A percentile compares a stretch with the other conserved stretches of the same genome.
These are phyloP conservation scores for Ammopiptanthus mongolicus DNA, from an alignment of 306 rosid species.

Conservation along the genomic window DNA sequence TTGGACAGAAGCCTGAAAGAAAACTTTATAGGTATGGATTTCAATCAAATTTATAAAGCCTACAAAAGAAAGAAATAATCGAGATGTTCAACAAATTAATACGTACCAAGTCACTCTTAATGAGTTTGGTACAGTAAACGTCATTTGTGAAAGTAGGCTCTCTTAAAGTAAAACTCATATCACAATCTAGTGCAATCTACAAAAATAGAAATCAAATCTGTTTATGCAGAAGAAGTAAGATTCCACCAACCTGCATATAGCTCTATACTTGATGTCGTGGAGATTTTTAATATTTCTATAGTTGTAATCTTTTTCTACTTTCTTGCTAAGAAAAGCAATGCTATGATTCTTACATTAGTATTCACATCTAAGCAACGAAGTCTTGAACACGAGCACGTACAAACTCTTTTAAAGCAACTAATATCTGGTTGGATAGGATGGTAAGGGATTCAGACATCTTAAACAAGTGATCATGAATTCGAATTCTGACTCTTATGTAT, in stretches of 20 bases:
- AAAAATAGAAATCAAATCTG: neutral
- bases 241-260: too few species aligned
- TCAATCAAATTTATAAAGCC: neutral
- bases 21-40: neutral
- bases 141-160: constrained; percentile 19
- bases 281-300: too few species aligned
- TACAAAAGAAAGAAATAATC: neutral
- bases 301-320: neutral
- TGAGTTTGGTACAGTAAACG: neutral
- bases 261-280: too few species aligned
- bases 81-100: neutral
- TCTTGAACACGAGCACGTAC: neutral
- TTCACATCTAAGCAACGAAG: neutral
- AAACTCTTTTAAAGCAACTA: too few species aligned
- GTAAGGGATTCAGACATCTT: too few species aligned
- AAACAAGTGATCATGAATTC: too few species aligned
- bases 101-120: constrained; percentile 30
- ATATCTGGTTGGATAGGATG: too few species aligned
- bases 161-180: constrained; percentile 28
- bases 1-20: constrained; percentile 32
- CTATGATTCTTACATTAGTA: neutral
- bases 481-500: too few species aligned
- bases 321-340: neutral
- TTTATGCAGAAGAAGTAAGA: too few species aligned
- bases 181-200: constrained; percentile 48